phyloP scores from a whole-genome alignment of 805 yeast genomes.

The Tetrapisispora phaffii region DNA sequence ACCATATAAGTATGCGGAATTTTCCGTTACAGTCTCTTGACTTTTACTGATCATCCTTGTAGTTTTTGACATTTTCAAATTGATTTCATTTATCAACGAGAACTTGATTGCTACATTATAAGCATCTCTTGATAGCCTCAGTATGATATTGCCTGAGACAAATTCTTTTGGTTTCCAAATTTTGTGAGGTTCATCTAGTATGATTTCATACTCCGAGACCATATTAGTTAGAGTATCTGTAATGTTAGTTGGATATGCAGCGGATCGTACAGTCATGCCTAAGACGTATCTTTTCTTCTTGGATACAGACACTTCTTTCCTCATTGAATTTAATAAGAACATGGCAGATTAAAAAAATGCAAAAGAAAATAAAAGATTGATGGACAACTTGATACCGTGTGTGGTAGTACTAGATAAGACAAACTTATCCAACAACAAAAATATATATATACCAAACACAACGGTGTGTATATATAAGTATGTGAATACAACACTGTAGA shows the following conservation, averaged over 20 bases:
- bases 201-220: background rate
- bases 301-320: background rate
- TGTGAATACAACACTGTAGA: too few relatives aligned
- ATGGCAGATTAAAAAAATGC: too few relatives aligned
- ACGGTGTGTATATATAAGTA: too few relatives aligned
- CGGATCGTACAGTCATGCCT: background rate
- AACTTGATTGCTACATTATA: conserved; percentile 41
- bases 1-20: conserved; percentile 52
- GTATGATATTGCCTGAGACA: conserved; percentile 52
- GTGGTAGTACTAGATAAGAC: too few relatives aligned
- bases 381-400: too few relatives aligned
- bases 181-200: conserved; percentile 11
- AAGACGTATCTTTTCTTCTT: background rate
- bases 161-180: conserved; percentile 74
- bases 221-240: background rate
- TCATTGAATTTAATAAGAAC: background rate
- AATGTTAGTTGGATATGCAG: background rate
- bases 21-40: conserved; percentile 46
- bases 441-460: too few relatives aligned
- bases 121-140: conserved; percentile 46
- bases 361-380: too few relatives aligned
- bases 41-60: conserved; percentile 45
- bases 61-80: conserved; percentile 40
- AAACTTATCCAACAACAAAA: too few relatives aligned
- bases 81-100: conserved; percentile 47